phyloP scores from a whole-genome alignment of 2,329 filamentous ascomycete species.

The Cryphonectria japonica region DNA sequence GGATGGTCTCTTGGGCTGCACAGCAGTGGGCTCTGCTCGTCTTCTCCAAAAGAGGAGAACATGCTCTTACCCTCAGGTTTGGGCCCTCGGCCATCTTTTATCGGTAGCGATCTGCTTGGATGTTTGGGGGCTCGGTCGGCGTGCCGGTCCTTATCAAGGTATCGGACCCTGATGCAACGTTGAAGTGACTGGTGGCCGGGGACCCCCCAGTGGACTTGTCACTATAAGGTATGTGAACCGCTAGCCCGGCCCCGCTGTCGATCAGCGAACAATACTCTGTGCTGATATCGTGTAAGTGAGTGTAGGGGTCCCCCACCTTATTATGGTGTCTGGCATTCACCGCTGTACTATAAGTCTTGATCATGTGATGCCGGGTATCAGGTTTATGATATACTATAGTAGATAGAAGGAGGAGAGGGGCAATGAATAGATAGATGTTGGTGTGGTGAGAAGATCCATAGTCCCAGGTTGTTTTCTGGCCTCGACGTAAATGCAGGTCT shows the following conservation, averaged over 20 bases:
- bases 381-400: no score
- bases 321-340: no score
- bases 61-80: not conserved
- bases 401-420: no score
- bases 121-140: not conserved
- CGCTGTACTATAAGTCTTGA: no score
- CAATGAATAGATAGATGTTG: no score
- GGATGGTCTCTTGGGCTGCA: not conserved
- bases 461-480: no score
- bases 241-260: not conserved
- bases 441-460: no score
- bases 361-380: no score
- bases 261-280: not conserved
- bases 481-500: no score
- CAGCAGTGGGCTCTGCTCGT: not conserved
- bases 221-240: not conserved
- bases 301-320: no score
- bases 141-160: not conserved
- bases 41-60: not conserved
- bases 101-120: not conserved
- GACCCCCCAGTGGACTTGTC: not conserved
- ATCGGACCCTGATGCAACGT: not conserved
- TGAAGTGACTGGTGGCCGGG: not conserved
- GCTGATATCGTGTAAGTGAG: not conserved
- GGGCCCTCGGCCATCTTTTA: not conserved